A percentile compares a stretch with the other conserved stretches of the same genome.
Conservation (phyloP, 371 early-diverging fungal genomes). For the Syncephalastrum sp. region DNA sequence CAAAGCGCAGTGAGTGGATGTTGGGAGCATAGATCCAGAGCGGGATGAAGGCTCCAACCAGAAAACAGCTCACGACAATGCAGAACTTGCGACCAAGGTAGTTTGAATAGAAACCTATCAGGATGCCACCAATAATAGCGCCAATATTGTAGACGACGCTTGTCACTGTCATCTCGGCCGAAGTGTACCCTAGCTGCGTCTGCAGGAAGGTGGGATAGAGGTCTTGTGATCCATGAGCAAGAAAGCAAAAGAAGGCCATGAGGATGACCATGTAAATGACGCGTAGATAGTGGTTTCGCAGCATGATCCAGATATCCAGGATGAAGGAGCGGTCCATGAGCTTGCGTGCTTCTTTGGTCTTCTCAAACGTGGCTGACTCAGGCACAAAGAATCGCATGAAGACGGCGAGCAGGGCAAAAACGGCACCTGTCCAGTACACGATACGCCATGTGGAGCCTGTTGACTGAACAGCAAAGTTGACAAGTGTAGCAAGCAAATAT, state of each 20-base stretch:
- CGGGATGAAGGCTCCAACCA: conserved; percentile 65
- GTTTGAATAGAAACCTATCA: conserved; percentile 64
- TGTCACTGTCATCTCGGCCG: conserved; percentile 56
- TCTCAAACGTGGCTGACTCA: conserved; percentile 58
- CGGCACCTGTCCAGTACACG: conserved; percentile 66
- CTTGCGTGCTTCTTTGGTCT: conserved; percentile 40
- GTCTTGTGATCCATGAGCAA: conserved; percentile 73
- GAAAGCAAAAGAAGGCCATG: conserved; percentile 67
- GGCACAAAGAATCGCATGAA: conserved; percentile 63
- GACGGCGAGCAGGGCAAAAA: conserved; percentile 61
- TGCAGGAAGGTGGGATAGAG: conserved; percentile 70
- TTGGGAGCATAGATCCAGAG: conserved; percentile 60
- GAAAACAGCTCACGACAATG: conserved; percentile 45
- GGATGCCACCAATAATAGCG: conserved; percentile 70
- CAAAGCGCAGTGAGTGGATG: conserved; percentile 46
- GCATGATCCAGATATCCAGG: conserved; percentile 45
- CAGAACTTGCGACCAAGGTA: conserved; percentile 61
- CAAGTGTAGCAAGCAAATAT: conserved; percentile 60
- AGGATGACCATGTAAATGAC: conserved; percentile 59
- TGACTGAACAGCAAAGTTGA: conserved; percentile 53
- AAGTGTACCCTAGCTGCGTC: conserved; percentile 52
- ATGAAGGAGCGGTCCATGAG: conserved; percentile 30
- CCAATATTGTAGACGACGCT: conserved; percentile 63
- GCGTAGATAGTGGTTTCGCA: conserved; percentile 55
- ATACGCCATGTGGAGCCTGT: conserved; percentile 64